phyloP scores from a whole-genome alignment of 2,329 filamentous ascomycete genomes.

The Aureobasidium sp. region DNA sequence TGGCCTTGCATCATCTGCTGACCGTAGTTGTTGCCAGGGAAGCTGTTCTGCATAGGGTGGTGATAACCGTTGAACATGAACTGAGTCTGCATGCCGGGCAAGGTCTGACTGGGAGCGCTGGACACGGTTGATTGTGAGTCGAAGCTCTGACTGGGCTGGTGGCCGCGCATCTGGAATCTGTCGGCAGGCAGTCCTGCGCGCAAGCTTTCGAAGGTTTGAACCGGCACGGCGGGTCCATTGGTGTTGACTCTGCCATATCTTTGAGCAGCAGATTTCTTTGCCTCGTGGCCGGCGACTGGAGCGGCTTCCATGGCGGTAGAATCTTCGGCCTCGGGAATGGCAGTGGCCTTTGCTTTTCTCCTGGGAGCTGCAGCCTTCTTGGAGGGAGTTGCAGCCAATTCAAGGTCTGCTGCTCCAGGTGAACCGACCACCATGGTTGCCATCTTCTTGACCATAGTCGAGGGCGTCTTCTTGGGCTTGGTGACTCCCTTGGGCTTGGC shows the following conservation, averaged over 20 bases:
- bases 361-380: not conserved
- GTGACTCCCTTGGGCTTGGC: not conserved
- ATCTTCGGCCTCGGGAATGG: not conserved
- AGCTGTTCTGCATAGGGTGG: not conserved
- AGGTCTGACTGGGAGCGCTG: not conserved
- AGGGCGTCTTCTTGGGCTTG: not conserved
- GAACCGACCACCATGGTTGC: not conserved
- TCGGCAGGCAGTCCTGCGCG: not conserved
- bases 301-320: too few species aligned
- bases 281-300: not conserved
- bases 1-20: not conserved
- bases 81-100: not conserved
- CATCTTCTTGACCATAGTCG: not conserved
- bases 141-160: not conserved
- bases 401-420: not conserved
- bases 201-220: not conserved
- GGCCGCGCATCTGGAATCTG: not conserved
- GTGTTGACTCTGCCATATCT: not conserved
- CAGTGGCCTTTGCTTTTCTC: not conserved
- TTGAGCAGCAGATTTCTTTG: not conserved
- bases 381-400: not conserved
- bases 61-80: not conserved
- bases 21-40: not conserved
- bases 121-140: not conserved
- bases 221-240: not conserved